Evolutionary conservation across 306 rosid genomes (phyloP).

Genomic region (Leucaena leucocephala): DNA sequence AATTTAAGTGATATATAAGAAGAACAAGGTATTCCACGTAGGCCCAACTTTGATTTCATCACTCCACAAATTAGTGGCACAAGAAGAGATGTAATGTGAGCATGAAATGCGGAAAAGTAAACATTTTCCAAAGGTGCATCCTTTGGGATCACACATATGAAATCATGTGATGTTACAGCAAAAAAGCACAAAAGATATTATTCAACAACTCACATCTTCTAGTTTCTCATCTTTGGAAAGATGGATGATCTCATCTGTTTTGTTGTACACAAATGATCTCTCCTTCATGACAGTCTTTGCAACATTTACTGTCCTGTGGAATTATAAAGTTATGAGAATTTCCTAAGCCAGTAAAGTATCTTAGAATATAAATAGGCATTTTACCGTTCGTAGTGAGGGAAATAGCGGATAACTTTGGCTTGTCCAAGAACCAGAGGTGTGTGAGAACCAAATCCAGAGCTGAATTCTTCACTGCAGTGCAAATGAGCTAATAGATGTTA

Average conservation of each 20-base stretch:
- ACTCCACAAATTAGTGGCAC: constrained; percentile 16
- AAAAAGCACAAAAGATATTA: constrained; percentile 30
- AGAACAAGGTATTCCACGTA: constrained; percentile 2
- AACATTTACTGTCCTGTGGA: constrained; percentile 69
- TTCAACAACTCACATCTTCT: constrained; percentile 64
- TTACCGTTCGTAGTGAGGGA: constrained; percentile 83
- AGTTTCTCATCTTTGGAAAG: constrained; percentile 73
- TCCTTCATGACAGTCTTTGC: constrained; percentile 81
- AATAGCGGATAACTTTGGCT: constrained; percentile 92
- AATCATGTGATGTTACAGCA: constrained; percentile 2
- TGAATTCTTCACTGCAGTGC: constrained; percentile 75
- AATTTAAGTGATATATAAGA: neutral
- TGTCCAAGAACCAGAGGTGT: constrained; percentile 95
- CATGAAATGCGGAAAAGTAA: constrained; percentile 17
- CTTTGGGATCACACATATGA: constrained; percentile 2
- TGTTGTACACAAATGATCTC: constrained; percentile 60
- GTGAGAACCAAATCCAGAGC: constrained; percentile 93
- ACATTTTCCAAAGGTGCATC: constrained; percentile 1
- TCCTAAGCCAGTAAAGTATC: constrained; percentile 22
- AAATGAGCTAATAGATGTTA: constrained; percentile 28
- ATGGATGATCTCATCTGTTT: constrained; percentile 69
- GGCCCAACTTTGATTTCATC: constrained; percentile 7
- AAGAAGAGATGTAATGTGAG: constrained; percentile 4
- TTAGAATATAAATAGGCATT: constrained; percentile 18
- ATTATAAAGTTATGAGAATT: constrained; percentile 43